These are phyloP conservation scores for Lactarius akahatsu DNA, from an alignment of 768 basidiomycete genomes.

Conservation along the genomic window DNA sequence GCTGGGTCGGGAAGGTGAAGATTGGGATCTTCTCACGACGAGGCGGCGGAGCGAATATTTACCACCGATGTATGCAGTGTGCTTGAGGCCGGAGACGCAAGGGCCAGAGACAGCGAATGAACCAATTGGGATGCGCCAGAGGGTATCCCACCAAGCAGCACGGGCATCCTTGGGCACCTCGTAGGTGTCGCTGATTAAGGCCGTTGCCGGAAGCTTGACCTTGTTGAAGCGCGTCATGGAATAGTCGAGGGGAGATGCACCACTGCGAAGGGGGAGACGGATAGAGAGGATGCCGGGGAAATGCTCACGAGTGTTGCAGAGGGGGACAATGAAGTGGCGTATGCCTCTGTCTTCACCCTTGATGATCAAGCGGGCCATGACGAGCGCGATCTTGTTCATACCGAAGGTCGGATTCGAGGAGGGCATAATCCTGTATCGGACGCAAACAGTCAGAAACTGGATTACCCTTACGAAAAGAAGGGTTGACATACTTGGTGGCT, in stretches of 20 bases:
- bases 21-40: slow-evolving; percentile 8
- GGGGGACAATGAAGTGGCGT: slow-evolving; percentile 55
- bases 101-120: slow-evolving; percentile 11
- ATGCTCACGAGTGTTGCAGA: slow-evolving; percentile 54
- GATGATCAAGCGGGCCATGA: slow-evolving; percentile 58
- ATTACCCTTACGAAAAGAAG: background rate
- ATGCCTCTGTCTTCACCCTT: slow-evolving; percentile 50
- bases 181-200: slow-evolving; percentile 44
- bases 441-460: slow-evolving; percentile 8
- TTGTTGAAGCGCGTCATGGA: slow-evolving; percentile 56
- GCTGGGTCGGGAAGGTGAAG: slow-evolving; percentile 19
- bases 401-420: slow-evolving; percentile 53
- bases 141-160: slow-evolving; percentile 55
- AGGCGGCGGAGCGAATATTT: slow-evolving; percentile 12
- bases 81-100: slow-evolving; percentile 19
- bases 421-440: slow-evolving; percentile 52
- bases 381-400: slow-evolving; percentile 53
- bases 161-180: slow-evolving; percentile 41
- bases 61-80: slow-evolving; percentile 13
- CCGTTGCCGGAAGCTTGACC: slow-evolving; percentile 49
- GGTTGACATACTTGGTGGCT: slow-evolving; percentile 51
- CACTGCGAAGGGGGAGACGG: slow-evolving; percentile 51
- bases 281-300: slow-evolving; percentile 51
- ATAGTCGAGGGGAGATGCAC: slow-evolving; percentile 55
- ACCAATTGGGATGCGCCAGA: slow-evolving; percentile 30